Evolutionary conservation across 257 asterid species (phyloP).

Genomic region (Fraxinus quadrangulata): DNA sequence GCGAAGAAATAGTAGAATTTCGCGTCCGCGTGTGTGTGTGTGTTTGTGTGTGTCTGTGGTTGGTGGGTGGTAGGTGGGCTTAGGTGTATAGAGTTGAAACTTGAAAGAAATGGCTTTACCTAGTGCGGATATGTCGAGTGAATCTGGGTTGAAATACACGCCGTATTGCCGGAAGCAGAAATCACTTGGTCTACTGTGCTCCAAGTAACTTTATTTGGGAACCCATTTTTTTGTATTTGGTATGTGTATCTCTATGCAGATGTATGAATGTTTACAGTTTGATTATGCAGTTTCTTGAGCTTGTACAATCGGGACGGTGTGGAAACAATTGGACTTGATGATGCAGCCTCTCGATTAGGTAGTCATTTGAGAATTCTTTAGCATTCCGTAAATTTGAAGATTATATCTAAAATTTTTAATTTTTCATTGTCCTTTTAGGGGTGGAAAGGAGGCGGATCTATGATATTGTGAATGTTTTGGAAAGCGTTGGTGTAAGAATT

Average conservation of each 20-base stretch:
- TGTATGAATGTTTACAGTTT: background rate
- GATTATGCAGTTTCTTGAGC: slow-evolving; percentile 66
- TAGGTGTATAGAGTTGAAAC: background rate
- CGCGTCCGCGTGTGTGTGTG: background rate
- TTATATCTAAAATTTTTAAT: background rate
- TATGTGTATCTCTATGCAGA: background rate
- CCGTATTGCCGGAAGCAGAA: slow-evolving; percentile 95
- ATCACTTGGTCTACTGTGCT: slow-evolving; percentile 87
- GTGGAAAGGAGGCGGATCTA: slow-evolving; percentile 99
- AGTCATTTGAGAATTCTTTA: background rate
- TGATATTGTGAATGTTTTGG: slow-evolving; percentile 91
- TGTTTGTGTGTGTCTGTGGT: background rate
- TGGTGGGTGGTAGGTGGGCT: background rate
- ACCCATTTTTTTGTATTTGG: background rate
- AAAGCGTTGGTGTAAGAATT: slow-evolving; percentile 90
- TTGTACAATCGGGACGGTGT: slow-evolving; percentile 79
- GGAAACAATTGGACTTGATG: slow-evolving; percentile 87
- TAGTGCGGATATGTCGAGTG: slow-evolving; percentile 28
- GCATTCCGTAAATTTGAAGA: background rate
- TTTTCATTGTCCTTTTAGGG: slow-evolving; percentile 40
- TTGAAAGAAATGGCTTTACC: slow-evolving; percentile 30
- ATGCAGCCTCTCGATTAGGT: slow-evolving; percentile 86
- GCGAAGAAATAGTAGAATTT: background rate
- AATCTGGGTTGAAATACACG: slow-evolving; percentile 58
- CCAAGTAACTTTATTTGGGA: slow-evolving; percentile 58